A percentile compares a stretch with the other conserved stretches of the same genome.
Conservation (phyloP, 1,284 basidiomycete genomes). For the Ustilago sp. region DNA sequence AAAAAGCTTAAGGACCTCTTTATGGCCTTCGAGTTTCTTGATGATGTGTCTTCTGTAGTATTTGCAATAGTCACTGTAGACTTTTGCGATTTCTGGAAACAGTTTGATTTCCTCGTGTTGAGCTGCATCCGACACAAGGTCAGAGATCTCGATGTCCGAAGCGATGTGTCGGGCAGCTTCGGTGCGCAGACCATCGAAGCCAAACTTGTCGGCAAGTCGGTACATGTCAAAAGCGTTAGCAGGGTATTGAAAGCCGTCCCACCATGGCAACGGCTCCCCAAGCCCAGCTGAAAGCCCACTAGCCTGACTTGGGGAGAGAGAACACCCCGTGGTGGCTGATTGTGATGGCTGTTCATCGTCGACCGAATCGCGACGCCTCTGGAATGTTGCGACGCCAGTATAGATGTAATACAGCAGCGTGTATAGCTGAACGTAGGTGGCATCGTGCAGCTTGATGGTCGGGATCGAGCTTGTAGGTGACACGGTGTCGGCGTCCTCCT, state of each 20-base stretch:
- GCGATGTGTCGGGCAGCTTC: conserved; percentile 15
- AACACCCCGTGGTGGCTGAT: background rate
- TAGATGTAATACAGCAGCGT: conserved; percentile 11
- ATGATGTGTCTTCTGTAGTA: background rate
- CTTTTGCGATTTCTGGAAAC: conserved; percentile 15
- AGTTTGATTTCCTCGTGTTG: conserved; percentile 12
- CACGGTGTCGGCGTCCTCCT: background rate
- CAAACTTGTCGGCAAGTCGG: conserved; percentile 22
- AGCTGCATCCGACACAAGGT: conserved; percentile 1
- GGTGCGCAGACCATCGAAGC: background rate
- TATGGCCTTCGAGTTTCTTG: background rate
- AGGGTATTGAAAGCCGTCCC: background rate
- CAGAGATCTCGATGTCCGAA: background rate
- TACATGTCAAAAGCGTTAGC: conserved; percentile 20
- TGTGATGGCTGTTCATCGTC: background rate
- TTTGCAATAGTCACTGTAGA: conserved; percentile 8
- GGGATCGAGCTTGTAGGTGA: background rate
- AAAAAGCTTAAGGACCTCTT: no score
- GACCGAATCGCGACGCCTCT: background rate
- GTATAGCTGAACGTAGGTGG: conserved; percentile 5
- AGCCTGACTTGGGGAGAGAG: background rate
- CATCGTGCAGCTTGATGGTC: background rate
- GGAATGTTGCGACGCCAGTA: background rate
- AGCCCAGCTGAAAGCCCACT: no score
- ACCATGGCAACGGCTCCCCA: background rate